A percentile compares a stretch with the other conserved stretches of the same genome.
phyloP scores from a whole-genome alignment of 192 early-diverging fungal species.

The Cladochytrium replicatum region DNA sequence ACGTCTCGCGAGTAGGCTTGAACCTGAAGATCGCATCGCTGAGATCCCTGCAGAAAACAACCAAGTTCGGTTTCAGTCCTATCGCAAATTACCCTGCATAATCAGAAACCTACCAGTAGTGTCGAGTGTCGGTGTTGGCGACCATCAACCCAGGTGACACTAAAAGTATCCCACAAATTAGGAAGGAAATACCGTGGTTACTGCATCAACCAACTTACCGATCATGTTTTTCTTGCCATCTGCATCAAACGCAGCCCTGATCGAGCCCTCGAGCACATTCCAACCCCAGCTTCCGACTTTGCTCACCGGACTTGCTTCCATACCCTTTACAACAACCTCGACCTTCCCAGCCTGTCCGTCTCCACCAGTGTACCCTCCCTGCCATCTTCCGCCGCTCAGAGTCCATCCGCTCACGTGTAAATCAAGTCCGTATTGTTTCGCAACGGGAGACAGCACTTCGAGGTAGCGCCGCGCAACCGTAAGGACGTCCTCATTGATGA shows the following conservation, averaged over 20 bases:
- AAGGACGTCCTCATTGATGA: background rate
- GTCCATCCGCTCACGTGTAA: constrained; percentile 5
- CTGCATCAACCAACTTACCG: too few species aligned
- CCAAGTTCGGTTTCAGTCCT: background rate
- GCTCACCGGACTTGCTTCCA: constrained; percentile 25
- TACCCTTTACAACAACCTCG: constrained; percentile 9
- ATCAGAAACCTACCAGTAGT: constrained; percentile 28
- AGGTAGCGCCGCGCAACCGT: constrained; percentile 1
- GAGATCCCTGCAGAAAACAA: background rate
- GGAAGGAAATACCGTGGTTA: too few species aligned
- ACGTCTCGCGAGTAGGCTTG: constrained; percentile 13
- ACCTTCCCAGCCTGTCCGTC: background rate
- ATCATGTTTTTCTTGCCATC: background rate
- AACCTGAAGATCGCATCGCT: constrained; percentile 6
- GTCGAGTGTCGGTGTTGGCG: constrained; percentile 40
- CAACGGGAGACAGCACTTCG: constrained; percentile 8
- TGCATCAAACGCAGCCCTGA: constrained; percentile 15
- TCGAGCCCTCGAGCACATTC: constrained; percentile 24
- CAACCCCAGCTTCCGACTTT: constrained; percentile 7
- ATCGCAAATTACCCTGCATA: constrained; percentile 29
- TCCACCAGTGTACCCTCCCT: background rate
- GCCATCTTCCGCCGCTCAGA: background rate
- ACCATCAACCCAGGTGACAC: constrained; percentile 27
- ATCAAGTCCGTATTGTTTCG: constrained; percentile 2
- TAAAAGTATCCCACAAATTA: too few species aligned